A percentile compares a stretch with the other conserved stretches of the same genome.
phyloP scores from a whole-genome alignment of 73 alveolate species.

The Paramecium biaurelia region DNA sequence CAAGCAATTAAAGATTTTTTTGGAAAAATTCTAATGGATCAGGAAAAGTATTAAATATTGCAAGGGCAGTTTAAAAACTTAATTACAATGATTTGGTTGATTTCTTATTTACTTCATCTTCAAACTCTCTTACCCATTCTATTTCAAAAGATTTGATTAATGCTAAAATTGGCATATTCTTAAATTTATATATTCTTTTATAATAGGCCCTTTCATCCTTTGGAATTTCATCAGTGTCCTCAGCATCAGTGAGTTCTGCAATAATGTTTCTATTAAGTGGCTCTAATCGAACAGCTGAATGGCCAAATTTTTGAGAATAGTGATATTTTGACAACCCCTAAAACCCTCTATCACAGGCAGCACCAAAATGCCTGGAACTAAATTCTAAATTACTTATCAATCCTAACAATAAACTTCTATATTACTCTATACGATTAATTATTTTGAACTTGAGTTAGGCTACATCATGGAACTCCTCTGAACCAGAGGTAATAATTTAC shows the following conservation, averaged over 20 bases:
- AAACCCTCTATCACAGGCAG: constrained; percentile 36
- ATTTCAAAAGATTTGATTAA: constrained; percentile 19
- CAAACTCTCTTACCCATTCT: neutral
- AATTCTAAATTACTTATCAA: constrained; percentile 1
- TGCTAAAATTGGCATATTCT: constrained; percentile 17
- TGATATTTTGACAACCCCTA: neutral
- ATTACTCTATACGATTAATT: neutral
- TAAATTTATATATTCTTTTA: constrained; percentile 8
- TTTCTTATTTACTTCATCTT: constrained; percentile 5
- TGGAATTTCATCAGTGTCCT: neutral
- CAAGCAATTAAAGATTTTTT: constrained; percentile 18
- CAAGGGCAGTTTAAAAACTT: neutral
- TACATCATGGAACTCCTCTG: constrained; percentile 20
- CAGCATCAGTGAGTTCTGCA: constrained; percentile 4
- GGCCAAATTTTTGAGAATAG: constrained; percentile 31
- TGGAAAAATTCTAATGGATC: neutral
- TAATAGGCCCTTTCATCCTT: constrained; percentile 19
- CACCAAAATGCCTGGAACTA: constrained; percentile 17
- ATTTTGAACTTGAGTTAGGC: neutral
- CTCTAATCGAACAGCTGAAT: neutral
- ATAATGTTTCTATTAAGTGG: neutral
- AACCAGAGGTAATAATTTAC: neutral
- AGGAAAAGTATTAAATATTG: neutral
- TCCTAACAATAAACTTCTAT: neutral
- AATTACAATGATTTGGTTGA: neutral